Evolutionary conservation across 208 protist genomes (phyloP), one percentile per base, ranked within the genome.

Genomic region (Wallacemonas sp.): DNA sequence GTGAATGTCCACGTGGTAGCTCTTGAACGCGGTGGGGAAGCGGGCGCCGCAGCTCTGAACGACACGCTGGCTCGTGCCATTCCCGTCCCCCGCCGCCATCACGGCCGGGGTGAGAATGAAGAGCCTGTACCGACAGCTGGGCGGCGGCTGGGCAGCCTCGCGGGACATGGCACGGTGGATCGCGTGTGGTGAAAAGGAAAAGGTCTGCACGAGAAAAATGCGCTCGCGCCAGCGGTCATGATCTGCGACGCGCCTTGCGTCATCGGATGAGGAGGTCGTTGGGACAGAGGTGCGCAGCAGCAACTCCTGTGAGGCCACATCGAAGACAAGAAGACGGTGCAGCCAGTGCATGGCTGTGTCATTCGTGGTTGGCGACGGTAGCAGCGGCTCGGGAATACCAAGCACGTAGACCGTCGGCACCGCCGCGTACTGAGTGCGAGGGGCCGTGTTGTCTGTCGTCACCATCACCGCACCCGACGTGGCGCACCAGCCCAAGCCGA

Each of bases 141-240:
- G 23, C 1, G 0, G 47, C 26, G 21, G 21, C 30, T n/a, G 26
- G 9, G 47, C 11, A 17, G 26, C 52, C 12, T 58, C 52, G 6
- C 23, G 16, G 32, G 12, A 43, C 52, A 58, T 26, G 30, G 32
- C 52, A 16, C 52, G 52, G n/a, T 58, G 52, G 5, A 41, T 29
- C 6, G 6, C 52, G 29, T 57, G 48, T 0, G 70, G 47, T 27
- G 70, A 62, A 32, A 80, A 76, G 30, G n/a, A 26, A 47, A 70
- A 80, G 5, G 65, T 70, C 19, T 80, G 75, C 3, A 57, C 70
- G 0, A 80, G 33, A 29, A 80, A 75, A 3, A 80, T n/a, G n/a
- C n/a, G n/a, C n/a, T n/a, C n/a, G n/a, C n/a, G n/a, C n/a, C n/a
- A n/a, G n/a, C n/a, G n/a, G n/a, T n/a, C 61, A 26, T 80, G 55